Conservation (phyloP, 148 eudicot species). For the Rhododendron ovatum region DNA sequence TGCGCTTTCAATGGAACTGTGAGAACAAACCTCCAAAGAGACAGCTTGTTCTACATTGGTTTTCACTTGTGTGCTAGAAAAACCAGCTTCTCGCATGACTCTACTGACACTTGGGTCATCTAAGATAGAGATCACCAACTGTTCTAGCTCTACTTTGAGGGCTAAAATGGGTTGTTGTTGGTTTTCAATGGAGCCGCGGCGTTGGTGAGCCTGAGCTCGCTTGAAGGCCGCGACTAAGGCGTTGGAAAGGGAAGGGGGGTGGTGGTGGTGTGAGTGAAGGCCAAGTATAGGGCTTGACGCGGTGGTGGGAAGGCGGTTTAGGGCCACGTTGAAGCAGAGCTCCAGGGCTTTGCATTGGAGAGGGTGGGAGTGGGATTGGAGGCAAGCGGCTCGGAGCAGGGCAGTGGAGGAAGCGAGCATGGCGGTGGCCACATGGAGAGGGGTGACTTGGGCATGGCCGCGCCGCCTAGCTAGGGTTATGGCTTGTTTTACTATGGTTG, state of each 20-base stretch:
- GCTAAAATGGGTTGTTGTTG: slow-evolving; percentile 83
- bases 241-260: slow-evolving; percentile 48
- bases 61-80: slow-evolving; percentile 77
- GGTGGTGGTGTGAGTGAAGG: slow-evolving; percentile 42
- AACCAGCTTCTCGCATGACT: slow-evolving; percentile 93
- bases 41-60: slow-evolving; percentile 60
- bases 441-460: slow-evolving; percentile 91
- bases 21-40: slow-evolving; percentile 34
- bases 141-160: slow-evolving; percentile 76
- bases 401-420: slow-evolving; percentile 66
- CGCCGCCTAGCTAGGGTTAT: slow-evolving; percentile 61
- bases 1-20: slow-evolving; percentile 16
- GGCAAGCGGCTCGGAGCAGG: slow-evolving; percentile 51
- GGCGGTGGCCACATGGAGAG: slow-evolving; percentile 78
- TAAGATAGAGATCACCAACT: slow-evolving; percentile 67
- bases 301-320: slow-evolving; percentile 48
- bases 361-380: slow-evolving; percentile 46
- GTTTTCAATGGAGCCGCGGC: slow-evolving; percentile 73
- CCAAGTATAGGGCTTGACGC: slow-evolving; percentile 39
- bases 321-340: slow-evolving; percentile 40
- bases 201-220: slow-evolving; percentile 88
- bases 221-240: slow-evolving; percentile 72
- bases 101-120: slow-evolving; percentile 98
- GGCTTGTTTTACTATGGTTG: slow-evolving; percentile 69
- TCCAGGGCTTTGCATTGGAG: slow-evolving; percentile 38